A percentile compares a stretch with the other conserved stretches of the same genome.
These are phyloP conservation scores for Vitis hybrid DNA, from an alignment of 177 flowering plant genomes.

Conservation along the genomic window DNA sequence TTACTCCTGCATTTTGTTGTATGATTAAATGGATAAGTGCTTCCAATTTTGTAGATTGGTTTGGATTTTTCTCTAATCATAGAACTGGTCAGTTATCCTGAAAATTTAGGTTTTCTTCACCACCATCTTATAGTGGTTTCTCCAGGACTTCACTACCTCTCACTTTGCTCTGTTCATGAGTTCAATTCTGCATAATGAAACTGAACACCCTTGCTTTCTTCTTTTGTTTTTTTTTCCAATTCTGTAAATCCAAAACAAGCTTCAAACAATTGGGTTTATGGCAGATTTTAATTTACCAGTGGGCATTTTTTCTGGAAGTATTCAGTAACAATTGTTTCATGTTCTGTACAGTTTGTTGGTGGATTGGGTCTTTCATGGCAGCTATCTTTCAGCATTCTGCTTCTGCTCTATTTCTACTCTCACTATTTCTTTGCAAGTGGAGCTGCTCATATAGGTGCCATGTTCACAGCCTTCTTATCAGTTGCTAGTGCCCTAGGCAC, in stretches of 20 bases:
- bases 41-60: neutral
- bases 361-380: constrained; percentile 97
- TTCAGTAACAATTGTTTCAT: neutral
- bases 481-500: constrained; percentile 92
- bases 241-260: no score
- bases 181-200: no score
- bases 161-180: no score
- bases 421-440: constrained; percentile 99
- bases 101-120: no score
- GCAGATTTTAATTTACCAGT: no score
- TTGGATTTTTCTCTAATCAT: neutral
- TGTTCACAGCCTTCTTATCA: constrained; percentile 94
- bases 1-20: neutral
- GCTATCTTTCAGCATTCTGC: constrained; percentile 81
- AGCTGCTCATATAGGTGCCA: constrained; percentile 99
- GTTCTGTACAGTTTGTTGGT: constrained; percentile 76
- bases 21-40: neutral
- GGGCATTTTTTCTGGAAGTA: neutral
- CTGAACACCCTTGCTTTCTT: no score
- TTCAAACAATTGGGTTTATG: no score
- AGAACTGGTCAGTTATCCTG: neutral
- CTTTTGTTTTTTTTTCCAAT: no score
- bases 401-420: constrained; percentile 90
- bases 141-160: neutral
- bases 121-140: no score